A percentile compares a stretch with the other conserved stretches of the same genome.
Conservation (phyloP, 768 basidiomycete species). For the Chalciporus sphaerocephalus region DNA sequence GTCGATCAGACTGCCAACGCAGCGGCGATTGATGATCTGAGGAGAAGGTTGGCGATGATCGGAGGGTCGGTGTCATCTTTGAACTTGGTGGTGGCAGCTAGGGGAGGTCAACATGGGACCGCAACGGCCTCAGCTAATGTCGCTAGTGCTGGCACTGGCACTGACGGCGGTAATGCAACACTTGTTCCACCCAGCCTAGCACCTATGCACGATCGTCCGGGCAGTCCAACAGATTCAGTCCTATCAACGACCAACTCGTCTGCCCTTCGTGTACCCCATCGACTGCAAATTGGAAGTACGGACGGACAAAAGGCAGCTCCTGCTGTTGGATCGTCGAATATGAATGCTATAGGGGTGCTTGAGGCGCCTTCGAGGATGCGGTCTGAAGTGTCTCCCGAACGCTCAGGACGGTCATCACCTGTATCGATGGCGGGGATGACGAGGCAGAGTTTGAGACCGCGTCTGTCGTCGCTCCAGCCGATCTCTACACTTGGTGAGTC, state of each 20-base stretch:
- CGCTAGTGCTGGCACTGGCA: conserved; percentile 12
- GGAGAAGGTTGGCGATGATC: conserved; percentile 67
- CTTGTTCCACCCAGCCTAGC: conserved; percentile 23
- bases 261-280: conserved; percentile 51
- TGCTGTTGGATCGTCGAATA: conserved; percentile 80
- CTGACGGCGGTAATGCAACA: conserved; percentile 5
- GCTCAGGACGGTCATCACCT: conserved; percentile 78
- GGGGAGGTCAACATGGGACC: conserved; percentile 22
- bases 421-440: conserved; percentile 56
- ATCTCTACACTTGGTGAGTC: conserved; percentile 70
- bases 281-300: conserved; percentile 63
- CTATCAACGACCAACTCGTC: conserved; percentile 68
- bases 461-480: conserved; percentile 49
- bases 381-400: conserved; percentile 61
- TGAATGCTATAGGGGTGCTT: conserved; percentile 77
- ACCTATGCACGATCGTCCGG: conserved; percentile 47
- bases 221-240: conserved; percentile 81
- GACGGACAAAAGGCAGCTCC: conserved; percentile 87
- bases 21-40: conserved; percentile 74
- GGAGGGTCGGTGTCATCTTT: conserved; percentile 70
- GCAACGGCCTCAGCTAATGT: conserved; percentile 4
- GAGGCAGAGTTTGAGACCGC: conserved; percentile 45
- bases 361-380: conserved; percentile 70
- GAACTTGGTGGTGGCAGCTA: conserved; percentile 38
- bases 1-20: conserved; percentile 43